A percentile compares a stretch with the other conserved stretches of the same genome.
phyloP scores from a whole-genome alignment of 2,329 filamentous ascomycete genomes.

The Aspergillus aculeatinus region DNA sequence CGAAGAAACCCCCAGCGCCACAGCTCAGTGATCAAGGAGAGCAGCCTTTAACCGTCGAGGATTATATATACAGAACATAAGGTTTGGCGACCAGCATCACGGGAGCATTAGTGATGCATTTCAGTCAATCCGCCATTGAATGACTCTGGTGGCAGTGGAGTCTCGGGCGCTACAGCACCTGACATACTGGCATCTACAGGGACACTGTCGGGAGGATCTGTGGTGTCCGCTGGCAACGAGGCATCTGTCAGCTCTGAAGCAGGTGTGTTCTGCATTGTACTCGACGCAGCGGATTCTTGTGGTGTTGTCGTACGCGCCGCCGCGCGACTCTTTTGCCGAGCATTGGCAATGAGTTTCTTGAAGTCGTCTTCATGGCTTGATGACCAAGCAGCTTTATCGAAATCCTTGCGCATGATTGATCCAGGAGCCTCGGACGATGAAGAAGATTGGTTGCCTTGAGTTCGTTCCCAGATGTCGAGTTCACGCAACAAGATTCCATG shows the following conservation, averaged over 20 bases:
- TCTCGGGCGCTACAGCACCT: slow-evolving; percentile 5
- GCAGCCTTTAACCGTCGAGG: not conserved
- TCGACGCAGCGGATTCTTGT: slow-evolving; percentile 13
- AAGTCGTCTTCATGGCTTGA: slow-evolving; percentile 72
- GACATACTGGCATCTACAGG: slow-evolving; percentile 5
- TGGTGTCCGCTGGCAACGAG: slow-evolving; percentile 4
- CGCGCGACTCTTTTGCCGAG: slow-evolving; percentile 55
- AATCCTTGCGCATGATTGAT: slow-evolving; percentile 79
- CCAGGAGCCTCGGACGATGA: slow-evolving; percentile 23
- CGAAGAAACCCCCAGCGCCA: slow-evolving; percentile 29
- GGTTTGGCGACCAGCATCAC: not conserved
- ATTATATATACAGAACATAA: not conserved
- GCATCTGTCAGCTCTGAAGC: not conserved
- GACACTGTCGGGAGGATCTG: not conserved
- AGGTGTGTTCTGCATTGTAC: slow-evolving; percentile 7
- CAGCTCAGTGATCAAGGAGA: slow-evolving; percentile 20
- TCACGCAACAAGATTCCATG: slow-evolving; percentile 74
- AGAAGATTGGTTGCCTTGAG: slow-evolving; percentile 63
- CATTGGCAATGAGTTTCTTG: slow-evolving; percentile 73
- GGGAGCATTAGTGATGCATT: slow-evolving; percentile 3
- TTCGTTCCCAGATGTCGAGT: slow-evolving; percentile 82
- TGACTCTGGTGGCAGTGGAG: slow-evolving; percentile 6
- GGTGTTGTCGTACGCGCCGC: slow-evolving; percentile 29
- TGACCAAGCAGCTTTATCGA: slow-evolving; percentile 76
- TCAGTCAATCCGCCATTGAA: slow-evolving; percentile 11